A percentile compares a stretch with the other conserved stretches of the same genome.
phyloP scores from a whole-genome alignment of 1,284 basidiomycete species.

The Fistulina hepatica region DNA sequence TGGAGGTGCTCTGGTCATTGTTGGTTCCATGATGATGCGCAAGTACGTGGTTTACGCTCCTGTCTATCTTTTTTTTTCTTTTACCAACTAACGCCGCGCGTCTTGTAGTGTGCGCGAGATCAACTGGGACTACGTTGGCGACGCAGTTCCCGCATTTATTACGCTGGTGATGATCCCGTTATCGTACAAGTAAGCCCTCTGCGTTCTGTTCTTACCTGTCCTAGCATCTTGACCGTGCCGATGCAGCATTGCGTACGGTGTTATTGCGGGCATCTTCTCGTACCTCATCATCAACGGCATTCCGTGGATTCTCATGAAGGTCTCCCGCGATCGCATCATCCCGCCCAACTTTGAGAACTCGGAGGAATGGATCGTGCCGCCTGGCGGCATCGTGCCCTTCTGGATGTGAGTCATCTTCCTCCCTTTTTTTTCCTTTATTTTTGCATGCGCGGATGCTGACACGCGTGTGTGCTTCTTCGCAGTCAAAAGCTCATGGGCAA shows the following conservation, averaged over 20 bases:
- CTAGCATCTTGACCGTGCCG: too few relatives aligned
- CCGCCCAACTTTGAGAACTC: slow-evolving; percentile 57
- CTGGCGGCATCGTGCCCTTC: slow-evolving; percentile 54
- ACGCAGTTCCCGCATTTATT: slow-evolving; percentile 77
- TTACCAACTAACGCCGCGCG: background rate
- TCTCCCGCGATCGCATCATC: slow-evolving; percentile 48
- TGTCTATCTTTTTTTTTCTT: background rate
- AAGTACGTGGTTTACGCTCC: slow-evolving; percentile 36
- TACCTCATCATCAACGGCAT: slow-evolving; percentile 70
- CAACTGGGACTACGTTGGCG: slow-evolving; percentile 85
- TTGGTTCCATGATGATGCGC: slow-evolving; percentile 83
- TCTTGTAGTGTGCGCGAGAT: slow-evolving; percentile 57
- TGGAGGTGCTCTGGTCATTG: slow-evolving; percentile 77
- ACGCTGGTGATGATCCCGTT: slow-evolving; percentile 70
- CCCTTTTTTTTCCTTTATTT: background rate
- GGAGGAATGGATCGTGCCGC: slow-evolving; percentile 60
- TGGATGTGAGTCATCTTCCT: slow-evolving; percentile 49
- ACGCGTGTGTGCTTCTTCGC: background rate
- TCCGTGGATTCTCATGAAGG: slow-evolving; percentile 46
- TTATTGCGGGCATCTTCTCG: slow-evolving; percentile 68
- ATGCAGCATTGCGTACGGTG: slow-evolving; percentile 76
- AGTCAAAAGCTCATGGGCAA: background rate
- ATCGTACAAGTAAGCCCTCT: slow-evolving; percentile 55
- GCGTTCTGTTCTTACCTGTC: background rate
- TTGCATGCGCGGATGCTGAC: background rate